Base-by-base conservation (phyloP, 2,329 filamentous ascomycete genomes). In the Epichloe baconii region DNA sequence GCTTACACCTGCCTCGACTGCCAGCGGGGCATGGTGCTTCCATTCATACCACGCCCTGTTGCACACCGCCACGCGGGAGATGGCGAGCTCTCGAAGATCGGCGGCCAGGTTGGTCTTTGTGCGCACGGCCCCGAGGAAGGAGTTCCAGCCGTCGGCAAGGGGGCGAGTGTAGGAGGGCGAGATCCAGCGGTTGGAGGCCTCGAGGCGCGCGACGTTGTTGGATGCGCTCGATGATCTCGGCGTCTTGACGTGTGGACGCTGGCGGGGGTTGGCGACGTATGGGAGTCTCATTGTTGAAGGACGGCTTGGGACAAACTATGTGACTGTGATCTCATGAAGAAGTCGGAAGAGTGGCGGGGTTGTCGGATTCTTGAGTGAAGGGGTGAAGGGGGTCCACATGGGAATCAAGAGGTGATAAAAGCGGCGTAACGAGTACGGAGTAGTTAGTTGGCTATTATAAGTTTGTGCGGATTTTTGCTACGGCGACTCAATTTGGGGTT, bases 11-110 rank as follows among this genome's bases (percentile, higher is more conserved):
- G 75, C 82, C 19, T 69, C 69, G 8, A 73, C 70, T 4, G 77
- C 76, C 14, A 91, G 72, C 1, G 87, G 87, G 15, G 82, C 82
- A 63, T 95, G 88, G 50, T 87, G 79, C 37, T 71, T 77, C 88
- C 86, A 94, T 66, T 95, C 88, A 66, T 89, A 94, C 81, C 85
- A 88, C 2, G 88, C 88, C 17, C 76, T 68, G 67, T 94, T 95
- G 59, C 88, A 77, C 15, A 85, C 82, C 12, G 88, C 88, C 14
- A 94, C 85, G 47, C 88, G 78, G 61, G 81, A 88, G 59, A 95
- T 90, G 57, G 86, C 83, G 17, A 90, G 73, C 71, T 95, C 88
- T 57, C 86, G 81, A 49, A 88, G 62, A 58, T 78, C 74, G 47
- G 72, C 74, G 4, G 67, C 50, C 5, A 83, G 60, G 4, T 61